Evolutionary conservation across 257 asterid species (phyloP).

Genomic region (Solanum sejunctum): DNA sequence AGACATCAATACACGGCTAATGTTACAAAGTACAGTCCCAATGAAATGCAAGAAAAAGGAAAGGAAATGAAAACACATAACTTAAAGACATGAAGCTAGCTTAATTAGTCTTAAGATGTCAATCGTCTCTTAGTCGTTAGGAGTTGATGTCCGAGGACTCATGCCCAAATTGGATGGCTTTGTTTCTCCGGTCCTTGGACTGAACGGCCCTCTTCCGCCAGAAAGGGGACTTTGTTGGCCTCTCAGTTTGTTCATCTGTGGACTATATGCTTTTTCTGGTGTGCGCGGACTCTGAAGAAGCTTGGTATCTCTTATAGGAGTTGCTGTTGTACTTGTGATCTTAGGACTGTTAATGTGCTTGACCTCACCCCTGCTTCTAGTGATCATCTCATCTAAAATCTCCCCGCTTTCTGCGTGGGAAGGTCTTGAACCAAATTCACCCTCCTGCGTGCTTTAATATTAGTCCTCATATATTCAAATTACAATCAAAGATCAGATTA

Average conservation of each 20-base stretch:
- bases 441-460: conserved; percentile 32
- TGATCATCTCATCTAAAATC: conserved; percentile 60
- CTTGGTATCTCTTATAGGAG: conserved; percentile 46
- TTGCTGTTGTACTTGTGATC: conserved; percentile 44
- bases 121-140: conserved; percentile 3
- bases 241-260: conserved; percentile 45
- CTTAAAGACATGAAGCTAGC: neutral
- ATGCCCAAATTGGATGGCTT: conserved; percentile 43
- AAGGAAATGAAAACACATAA: neutral
- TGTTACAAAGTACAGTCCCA: neutral
- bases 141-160: conserved; percentile 26
- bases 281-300: conserved; percentile 53
- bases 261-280: conserved; percentile 44
- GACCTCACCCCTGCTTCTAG: conserved; percentile 86
- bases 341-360: conserved; percentile 51
- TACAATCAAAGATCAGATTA: neutral
- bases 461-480: neutral
- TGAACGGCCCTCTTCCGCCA: conserved; percentile 23
- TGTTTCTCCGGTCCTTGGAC: conserved; percentile 42
- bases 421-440: conserved; percentile 37
- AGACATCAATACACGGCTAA: neutral
- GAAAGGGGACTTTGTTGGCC: conserved; percentile 24
- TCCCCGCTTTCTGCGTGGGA: conserved; percentile 55
- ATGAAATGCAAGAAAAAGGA: neutral
- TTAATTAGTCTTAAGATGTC: neutral